Evolutionary conservation across 192 early-diverging fungal genomes (phyloP), one percentile per base, ranked within the genome.

Genomic region (Rhizophagus clarus): DNA sequence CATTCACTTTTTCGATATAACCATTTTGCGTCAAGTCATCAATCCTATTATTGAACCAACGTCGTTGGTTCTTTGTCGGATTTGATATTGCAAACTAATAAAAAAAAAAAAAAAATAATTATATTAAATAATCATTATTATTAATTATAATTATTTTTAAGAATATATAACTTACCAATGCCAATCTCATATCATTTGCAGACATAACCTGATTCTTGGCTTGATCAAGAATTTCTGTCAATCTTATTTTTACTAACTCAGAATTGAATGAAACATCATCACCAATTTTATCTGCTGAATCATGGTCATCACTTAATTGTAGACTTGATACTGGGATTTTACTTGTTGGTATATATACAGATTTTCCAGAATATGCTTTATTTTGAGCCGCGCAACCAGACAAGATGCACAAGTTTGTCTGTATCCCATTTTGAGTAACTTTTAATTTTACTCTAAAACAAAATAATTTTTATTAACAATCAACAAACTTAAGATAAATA

Each of bases 31-130:
- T 66, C 15, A 93, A 76, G 3, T 80, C 70, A 10, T 84, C 87
- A 11, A 92, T 72, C 12, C 86, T 87, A 10, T 88, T 79, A 80
- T 91, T 91, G 80, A 91, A 92, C 88, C 88, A 92, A 56, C 86
- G 85, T 45, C 89, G 88, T 45, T 85, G 83, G 32, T 86, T 85
- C 15, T 51, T 61, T 31, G 80, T 83, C 79, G 83, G 83, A 47
- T 82, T 80, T 1, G 51, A 42, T 24, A 88, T 47, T 60, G 84
- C 87, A 84, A 85, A 64, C 42, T 64, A 31, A 40, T 40, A 40
- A 40, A 51, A 20, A 12, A 74, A n/a, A 37, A 70, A 34, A 22
- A 20, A 37, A 22, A 10, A 20, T 11, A 24, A 24, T 10, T 31
- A 42, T 72, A 17, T 11, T 24, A 40, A 68, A 80, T 51, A n/a